A percentile compares a stretch with the other conserved stretches of the same genome.
Evolutionary conservation across 2,329 filamentous ascomycete species (phyloP).

Genomic region (Pyricularia grisea): DNA sequence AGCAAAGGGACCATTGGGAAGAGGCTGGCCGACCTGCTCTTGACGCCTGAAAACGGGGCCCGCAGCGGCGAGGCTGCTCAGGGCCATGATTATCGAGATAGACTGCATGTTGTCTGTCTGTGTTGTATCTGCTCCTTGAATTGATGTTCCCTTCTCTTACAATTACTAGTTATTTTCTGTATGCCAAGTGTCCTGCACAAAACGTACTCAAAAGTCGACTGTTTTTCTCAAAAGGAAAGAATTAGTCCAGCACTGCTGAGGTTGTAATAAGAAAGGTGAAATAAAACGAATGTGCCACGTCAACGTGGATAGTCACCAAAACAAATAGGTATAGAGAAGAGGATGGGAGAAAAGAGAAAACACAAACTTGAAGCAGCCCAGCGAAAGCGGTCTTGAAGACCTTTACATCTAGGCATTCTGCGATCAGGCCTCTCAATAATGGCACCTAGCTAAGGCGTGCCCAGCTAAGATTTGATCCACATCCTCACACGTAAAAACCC

Average conservation of each 20-base stretch:
- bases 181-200: neutral
- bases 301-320: conserved; percentile 5
- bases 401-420: neutral
- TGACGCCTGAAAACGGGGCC: conserved; percentile 3
- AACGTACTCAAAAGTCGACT: neutral
- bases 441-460: neutral
- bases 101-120: neutral
- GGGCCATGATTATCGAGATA: neutral
- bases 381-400: neutral
- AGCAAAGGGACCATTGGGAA: conserved; percentile 8
- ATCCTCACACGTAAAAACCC: neutral
- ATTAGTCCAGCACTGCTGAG: neutral
- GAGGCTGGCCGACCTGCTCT: neutral
- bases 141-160: neutral
- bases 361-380: neutral
- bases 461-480: neutral
- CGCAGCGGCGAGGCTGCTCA: conserved; percentile 5
- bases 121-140: neutral
- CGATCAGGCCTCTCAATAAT: neutral
- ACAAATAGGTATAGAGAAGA: neutral
- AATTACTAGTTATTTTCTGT: neutral
- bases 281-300: conserved; percentile 7
- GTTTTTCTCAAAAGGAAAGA: neutral
- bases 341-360: neutral
- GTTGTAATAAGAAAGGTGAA: neutral